phyloP scores from a whole-genome alignment of 371 early-diverging fungal genomes.

The Thermomucor indicae-seudaticae region DNA sequence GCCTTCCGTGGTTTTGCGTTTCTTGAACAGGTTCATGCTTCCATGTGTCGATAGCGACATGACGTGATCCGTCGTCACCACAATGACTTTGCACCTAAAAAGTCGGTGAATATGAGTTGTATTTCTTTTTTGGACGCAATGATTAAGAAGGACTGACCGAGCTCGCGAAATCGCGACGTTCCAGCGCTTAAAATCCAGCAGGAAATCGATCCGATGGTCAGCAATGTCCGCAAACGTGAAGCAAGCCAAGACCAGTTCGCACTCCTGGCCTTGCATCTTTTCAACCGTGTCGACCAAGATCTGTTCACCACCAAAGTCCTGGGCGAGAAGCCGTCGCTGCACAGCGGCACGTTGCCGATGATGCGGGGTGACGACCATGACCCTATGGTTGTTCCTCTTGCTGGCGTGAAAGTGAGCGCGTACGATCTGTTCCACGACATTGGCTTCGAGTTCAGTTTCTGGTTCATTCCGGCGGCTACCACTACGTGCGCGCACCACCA shows the following conservation, averaged over 20 bases:
- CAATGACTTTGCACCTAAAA: constrained; percentile 48
- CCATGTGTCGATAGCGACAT: constrained; percentile 9
- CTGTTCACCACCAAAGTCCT: constrained; percentile 1
- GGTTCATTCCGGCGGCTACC: neutral
- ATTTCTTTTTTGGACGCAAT: neutral
- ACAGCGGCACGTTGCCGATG: constrained; percentile 49
- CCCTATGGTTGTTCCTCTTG: constrained; percentile 11
- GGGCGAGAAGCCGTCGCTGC: constrained; percentile 8
- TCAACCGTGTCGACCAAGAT: constrained; percentile 45
- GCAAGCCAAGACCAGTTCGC: constrained; percentile 53
- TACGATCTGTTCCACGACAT: constrained; percentile 32
- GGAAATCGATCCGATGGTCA: constrained; percentile 18
- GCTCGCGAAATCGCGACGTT: constrained; percentile 56
- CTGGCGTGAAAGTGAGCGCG: constrained; percentile 23
- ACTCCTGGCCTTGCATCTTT: constrained; percentile 61
- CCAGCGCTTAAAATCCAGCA: constrained; percentile 55
- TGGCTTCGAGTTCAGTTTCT: constrained; percentile 32
- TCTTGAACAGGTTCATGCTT: constrained; percentile 11
- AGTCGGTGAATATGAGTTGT: neutral
- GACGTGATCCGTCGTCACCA: constrained; percentile 39
- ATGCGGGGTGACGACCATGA: constrained; percentile 52
- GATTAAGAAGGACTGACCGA: constrained; percentile 11
- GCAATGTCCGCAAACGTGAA: constrained; percentile 35
- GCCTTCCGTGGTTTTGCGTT: constrained; percentile 22
- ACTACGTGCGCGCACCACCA: constrained; percentile 28